Conservation (phyloP, 129 eudicot species). For the Pseudognaphalium luteoalbum region DNA sequence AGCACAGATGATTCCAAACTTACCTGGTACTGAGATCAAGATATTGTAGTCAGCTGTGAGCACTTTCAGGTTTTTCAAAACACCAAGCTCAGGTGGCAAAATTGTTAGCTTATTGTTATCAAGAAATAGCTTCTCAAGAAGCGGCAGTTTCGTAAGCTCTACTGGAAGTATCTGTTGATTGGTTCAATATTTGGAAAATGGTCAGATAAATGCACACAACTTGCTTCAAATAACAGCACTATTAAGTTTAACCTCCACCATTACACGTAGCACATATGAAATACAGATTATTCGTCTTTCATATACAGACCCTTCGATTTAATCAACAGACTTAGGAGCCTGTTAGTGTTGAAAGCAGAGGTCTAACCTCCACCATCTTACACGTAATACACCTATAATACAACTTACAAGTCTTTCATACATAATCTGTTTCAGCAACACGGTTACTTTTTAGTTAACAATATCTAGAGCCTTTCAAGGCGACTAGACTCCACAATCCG, state of each 20-base stretch:
- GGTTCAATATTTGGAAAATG: conserved; percentile 6
- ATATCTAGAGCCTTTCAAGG: neutral
- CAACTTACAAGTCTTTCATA: conserved; percentile 3
- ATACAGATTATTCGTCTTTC: neutral
- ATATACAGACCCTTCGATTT: neutral
- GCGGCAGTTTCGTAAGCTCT: conserved; percentile 80
- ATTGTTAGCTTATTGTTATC: conserved; percentile 74
- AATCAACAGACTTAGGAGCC: neutral
- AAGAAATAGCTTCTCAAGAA: conserved; percentile 89
- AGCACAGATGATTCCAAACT: conserved; percentile 13
- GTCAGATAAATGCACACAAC: conserved; percentile 3
- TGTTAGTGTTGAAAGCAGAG: neutral
- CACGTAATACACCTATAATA: neutral
- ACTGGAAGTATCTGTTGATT: conserved; percentile 71
- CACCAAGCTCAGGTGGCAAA: conserved; percentile 94
- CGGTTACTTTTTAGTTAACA: neutral
- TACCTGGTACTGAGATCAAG: conserved; percentile 93
- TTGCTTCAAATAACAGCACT: conserved; percentile 8
- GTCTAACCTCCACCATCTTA: neutral
- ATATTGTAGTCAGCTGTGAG: conserved; percentile 84
- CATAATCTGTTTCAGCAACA: neutral
- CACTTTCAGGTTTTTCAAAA: conserved; percentile 77
- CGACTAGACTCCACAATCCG: neutral
- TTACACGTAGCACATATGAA: conserved; percentile 6
- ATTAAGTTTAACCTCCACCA: conserved; percentile 1